Conservation (phyloP, 2,329 filamentous ascomycete genomes). For the Sporothrix pallida region DNA sequence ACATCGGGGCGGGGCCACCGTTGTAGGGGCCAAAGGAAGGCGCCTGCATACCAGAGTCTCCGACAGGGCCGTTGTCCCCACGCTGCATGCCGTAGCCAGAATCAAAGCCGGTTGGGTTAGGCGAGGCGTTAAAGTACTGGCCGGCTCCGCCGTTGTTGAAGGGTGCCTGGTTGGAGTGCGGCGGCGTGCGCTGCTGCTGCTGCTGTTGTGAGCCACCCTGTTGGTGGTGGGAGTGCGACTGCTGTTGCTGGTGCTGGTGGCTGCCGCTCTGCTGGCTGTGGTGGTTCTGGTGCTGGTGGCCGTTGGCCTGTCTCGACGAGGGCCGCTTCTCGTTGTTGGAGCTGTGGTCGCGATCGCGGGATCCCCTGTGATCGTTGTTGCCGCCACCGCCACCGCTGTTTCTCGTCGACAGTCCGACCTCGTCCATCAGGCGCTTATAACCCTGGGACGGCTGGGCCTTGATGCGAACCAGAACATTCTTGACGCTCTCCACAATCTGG, state of each 20-base stretch:
- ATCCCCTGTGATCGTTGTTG: slow-evolving; percentile 45
- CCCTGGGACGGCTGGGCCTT: slow-evolving; percentile 94
- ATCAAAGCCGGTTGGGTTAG: slow-evolving; percentile 58
- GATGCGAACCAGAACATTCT: slow-evolving; percentile 83
- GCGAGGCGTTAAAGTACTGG: slow-evolving; percentile 59
- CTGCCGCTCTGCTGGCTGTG: slow-evolving; percentile 43
- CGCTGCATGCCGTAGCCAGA: slow-evolving; percentile 58
- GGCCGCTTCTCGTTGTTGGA: slow-evolving; percentile 60
- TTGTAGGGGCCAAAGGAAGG: slow-evolving; percentile 33
- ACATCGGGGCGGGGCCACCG: slow-evolving; percentile 30
- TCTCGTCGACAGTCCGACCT: slow-evolving; percentile 84
- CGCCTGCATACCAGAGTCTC: slow-evolving; percentile 33
- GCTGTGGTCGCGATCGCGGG: slow-evolving; percentile 53
- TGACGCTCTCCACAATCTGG: slow-evolving; percentile 90
- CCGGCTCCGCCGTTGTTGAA: slow-evolving; percentile 42
- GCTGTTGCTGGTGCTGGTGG: slow-evolving; percentile 39
- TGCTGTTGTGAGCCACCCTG: slow-evolving; percentile 44
- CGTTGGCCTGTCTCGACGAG: slow-evolving; percentile 59
- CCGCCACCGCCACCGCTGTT: slow-evolving; percentile 45
- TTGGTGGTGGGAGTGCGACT: slow-evolving; percentile 39
- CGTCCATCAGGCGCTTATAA: slow-evolving; percentile 98
- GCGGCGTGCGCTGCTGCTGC: slow-evolving; percentile 43
- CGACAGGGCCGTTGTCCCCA: slow-evolving; percentile 57
- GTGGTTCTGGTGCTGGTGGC: slow-evolving; percentile 51
- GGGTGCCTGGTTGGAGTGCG: slow-evolving; percentile 31